These are phyloP conservation scores for Cryphonectria parasitica DNA, from an alignment of 2,329 filamentous ascomycete genomes.

Conservation along the genomic window DNA sequence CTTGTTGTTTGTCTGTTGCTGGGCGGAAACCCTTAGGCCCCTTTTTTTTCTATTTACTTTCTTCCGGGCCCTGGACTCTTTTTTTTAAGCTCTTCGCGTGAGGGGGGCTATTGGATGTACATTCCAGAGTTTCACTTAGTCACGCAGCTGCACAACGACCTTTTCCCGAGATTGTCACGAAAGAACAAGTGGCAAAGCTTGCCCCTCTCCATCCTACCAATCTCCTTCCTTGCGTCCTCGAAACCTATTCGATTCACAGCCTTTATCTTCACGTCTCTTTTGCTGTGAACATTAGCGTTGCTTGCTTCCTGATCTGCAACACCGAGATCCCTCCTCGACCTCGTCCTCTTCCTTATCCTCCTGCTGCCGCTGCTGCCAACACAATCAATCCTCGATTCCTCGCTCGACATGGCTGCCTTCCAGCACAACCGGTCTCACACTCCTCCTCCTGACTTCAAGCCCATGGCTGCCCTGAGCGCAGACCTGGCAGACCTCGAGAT, in stretches of 20 bases:
- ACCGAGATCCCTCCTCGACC: not conserved
- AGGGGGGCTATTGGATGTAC: conserved; percentile 18
- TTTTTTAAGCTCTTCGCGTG: conserved; percentile 19
- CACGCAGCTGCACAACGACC: conserved; percentile 17
- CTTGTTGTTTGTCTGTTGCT: conserved; percentile 7
- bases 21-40: conserved; percentile 20
- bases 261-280: not conserved
- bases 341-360: not conserved
- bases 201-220: not conserved
- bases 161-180: conserved; percentile 9
- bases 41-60: conserved; percentile 21
- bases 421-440: conserved; percentile 55
- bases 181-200: conserved; percentile 22
- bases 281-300: not conserved
- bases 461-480: conserved; percentile 65
- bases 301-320: not conserved
- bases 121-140: conserved; percentile 27
- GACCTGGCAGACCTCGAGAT: conserved; percentile 51
- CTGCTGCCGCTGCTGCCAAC: not conserved
- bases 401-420: conserved; percentile 41
- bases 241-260: not conserved
- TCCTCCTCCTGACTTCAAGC: conserved; percentile 66
- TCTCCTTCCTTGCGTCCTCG: conserved; percentile 6
- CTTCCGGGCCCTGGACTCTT: not conserved
- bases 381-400: conserved; percentile 3